Evolutionary conservation across 2,329 filamentous ascomycete species (phyloP), one percentile per base, ranked within the genome.

Genomic region (Neocatenulostroma microsporum): DNA sequence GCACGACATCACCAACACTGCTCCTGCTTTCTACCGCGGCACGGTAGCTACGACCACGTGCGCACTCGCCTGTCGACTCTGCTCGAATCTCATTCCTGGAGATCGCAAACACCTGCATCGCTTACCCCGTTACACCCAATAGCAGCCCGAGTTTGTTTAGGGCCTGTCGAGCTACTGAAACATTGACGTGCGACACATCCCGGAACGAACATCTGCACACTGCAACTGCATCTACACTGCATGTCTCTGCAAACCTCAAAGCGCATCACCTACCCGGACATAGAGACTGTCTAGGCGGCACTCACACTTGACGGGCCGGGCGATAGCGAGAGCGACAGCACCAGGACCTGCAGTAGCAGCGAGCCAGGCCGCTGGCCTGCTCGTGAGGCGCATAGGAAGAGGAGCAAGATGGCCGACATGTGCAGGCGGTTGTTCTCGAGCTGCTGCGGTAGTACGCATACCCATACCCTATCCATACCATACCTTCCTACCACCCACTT

Each of bases 371-470:
- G 30, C 37, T 34, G 29, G 33, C 46, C 41, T 39, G 35, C 37
- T 38, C 36, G 40, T 44, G 42, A 42, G 24, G 32, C 32, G 17
- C 17, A 13, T 14, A 25, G 38, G 42, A 44, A 41, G 34, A 41
- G 32, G 25, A 36, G 46, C 25, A 24, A 12, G 13, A 55, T 58
- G 49, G 53, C 48, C 38, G 49, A 54, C 39, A 36, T 57, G 28
- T 58, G 51, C 45, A 45, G 50, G 34, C 46, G 40, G 39, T 39
- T 58, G 39, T 60, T 57, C 47, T 15, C 24, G 3, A 50, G 40
- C 34, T 59, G 56, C 40, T 60, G 56, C 46, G 48, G 48, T 7
- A 46, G 55, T 57, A 50, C 30, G 51, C 40, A 17, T 13, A n/a
- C 21, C 28, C 31, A 7, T n/a, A n/a, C n/a, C n/a, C n/a, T n/a